Evolutionary conservation across 2,329 filamentous ascomycete genomes (phyloP), one percentile per base, ranked within the genome.

Genomic region (Aphanoascus verrucosus): DNA sequence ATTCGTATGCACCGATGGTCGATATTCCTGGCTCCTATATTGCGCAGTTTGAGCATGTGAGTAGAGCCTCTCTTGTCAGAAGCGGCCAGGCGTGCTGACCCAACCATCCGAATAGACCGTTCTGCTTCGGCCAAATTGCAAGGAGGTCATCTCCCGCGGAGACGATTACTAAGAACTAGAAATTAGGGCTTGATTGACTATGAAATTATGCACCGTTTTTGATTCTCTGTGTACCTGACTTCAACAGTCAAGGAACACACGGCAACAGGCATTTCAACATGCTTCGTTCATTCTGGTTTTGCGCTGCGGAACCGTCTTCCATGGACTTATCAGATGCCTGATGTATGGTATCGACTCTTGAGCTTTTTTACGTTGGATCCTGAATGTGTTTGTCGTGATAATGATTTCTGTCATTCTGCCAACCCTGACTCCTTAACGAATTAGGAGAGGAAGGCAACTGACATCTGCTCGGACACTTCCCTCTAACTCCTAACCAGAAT

Each of bases 31-130:
- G 80, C 1, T 82, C 80, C 1, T 83, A 82, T 62, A 75, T 77
- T 4, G 81, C 81, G 8, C 82, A 84, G 59, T 84, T 79, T 62
- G 81, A 84, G 67, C 82, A 79, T 65, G 71, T 74, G 62, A 54
- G 67, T 62, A 42, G 6, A 42, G 37, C 20, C 12, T 14, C 42
- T n/a, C 17, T 23, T 15, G 5, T 5, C 41, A 6, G 43, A 35
- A 17, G 14, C 41, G 40, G 19, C 15, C 19, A 41, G 43, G 14
- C 23, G 14, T 28, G 15, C 44, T 57, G 19, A 41, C 50, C 43
- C 52, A 60, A 59, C 38, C 12, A 12, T 15, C 52, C 32, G 31
- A 31, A 45, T 57, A 77, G 75, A 78, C 76, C 0, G 68, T 78
- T 46, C 54, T 78, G 32, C 63, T 78, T 23, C 67, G 72, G 14